Evolutionary conservation across 305 asterid species (phyloP), one percentile per base, ranked within the genome.

Genomic region (Fraxinus paxiana): DNA sequence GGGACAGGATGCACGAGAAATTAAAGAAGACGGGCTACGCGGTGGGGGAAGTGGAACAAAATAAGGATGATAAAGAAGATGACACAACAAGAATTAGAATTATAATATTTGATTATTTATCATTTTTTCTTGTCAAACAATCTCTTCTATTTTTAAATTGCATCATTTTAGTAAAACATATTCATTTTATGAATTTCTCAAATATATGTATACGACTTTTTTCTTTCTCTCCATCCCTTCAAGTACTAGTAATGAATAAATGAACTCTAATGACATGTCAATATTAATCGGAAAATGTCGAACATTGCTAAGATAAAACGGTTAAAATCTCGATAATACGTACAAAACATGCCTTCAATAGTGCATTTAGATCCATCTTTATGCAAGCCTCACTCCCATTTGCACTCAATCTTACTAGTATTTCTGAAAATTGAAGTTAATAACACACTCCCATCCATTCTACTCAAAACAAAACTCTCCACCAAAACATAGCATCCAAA

Each of bases 401-500:
- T 90, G 30, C 90, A 86, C 76, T 84, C 87, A 61, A 91, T 87
- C 74, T 56, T 82, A 1, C 87, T 37, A 0, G 84, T 56, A 31
- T 93, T 85, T 46, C 83, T 92, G 63, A 78, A 89, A 91, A 76
- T 74, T 87, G 24, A 90, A 94, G 85, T 84, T 90, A 22, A 89
- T 89, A 92, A 75, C 92, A 94, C 85, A 84, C 87, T 85, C 79
- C 95, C 97, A 91, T 92, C 97, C 92, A 89, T 85, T 83, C 89
- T 87, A 82, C 91, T 94, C 76, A 91, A 51, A 78, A 88, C 90
- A 86, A 92, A 92, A 81, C 97, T 90, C 87, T 94, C 97, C 35
- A 92, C 95, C 90, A 91, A 84, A 46, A 92, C 88, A 88, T 86
- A 94, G 84, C 93, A 94, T 61, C 92, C 91, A 87, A 94, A 92